Conservation (phyloP, 1,284 basidiomycete species). For the Tylopilus microsporus region DNA sequence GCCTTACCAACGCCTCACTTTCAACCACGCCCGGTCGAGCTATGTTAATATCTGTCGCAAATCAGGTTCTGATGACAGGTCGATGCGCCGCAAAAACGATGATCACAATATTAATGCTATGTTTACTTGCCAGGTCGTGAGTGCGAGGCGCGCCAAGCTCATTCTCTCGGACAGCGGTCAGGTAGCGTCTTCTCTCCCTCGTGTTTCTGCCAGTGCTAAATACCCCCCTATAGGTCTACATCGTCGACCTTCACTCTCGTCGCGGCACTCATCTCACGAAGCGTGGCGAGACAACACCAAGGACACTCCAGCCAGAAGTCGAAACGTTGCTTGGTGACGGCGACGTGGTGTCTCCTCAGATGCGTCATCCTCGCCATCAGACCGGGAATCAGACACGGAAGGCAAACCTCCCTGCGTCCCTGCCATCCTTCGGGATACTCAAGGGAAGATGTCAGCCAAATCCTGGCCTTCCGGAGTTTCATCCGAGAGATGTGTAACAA, state of each 20-base stretch:
- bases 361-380: conserved; percentile 28
- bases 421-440: conserved; percentile 17
- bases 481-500: conserved; percentile 28
- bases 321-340: conserved; percentile 52
- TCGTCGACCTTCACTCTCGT: conserved; percentile 32
- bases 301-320: conserved; percentile 29
- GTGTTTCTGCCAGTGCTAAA: conserved; percentile 12
- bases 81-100: conserved; percentile 35
- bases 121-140: conserved; percentile 32
- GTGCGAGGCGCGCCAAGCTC: conserved; percentile 32
- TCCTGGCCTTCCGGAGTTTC: conserved; percentile 31
- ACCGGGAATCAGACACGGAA: conserved; percentile 54
- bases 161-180: conserved; percentile 30
- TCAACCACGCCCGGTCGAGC: conserved; percentile 25
- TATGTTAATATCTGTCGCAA: conserved; percentile 32
- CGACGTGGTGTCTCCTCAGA: conserved; percentile 44
- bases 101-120: conserved; percentile 32
- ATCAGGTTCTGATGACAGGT: conserved; percentile 33
- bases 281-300: conserved; percentile 19
- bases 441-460: conserved; percentile 21
- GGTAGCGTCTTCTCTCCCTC: conserved; percentile 14
- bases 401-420: conserved; percentile 35
- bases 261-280: conserved; percentile 29
- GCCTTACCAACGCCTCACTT: conserved; percentile 26
- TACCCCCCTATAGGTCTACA: conserved; percentile 24